These are phyloP conservation scores for Eucalyptus caleyi DNA, from an alignment of 345 rosid species.

Conservation along the genomic window DNA sequence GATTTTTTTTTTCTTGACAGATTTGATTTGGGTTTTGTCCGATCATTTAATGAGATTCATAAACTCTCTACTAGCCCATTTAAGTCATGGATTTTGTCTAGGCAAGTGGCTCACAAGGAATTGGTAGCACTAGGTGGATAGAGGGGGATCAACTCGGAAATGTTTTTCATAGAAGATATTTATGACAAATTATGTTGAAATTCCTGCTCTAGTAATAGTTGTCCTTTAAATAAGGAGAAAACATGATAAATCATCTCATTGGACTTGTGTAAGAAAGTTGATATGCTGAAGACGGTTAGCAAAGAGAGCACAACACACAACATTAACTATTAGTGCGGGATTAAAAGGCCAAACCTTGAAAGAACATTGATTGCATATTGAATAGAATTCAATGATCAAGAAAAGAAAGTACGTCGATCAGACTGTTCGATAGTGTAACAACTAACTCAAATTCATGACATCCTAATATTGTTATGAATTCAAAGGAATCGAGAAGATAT, in stretches of 20 bases:
- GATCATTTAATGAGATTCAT: not conserved
- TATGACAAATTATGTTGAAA: not conserved
- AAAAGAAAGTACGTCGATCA: not conserved
- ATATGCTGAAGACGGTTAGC: not conserved
- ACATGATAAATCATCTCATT: not conserved
- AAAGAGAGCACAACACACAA: not conserved
- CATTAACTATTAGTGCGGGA: not conserved
- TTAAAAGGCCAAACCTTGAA: not conserved
- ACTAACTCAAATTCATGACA: not conserved
- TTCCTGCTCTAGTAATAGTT: not conserved
- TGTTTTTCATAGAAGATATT: not conserved
- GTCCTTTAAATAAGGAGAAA: not conserved
- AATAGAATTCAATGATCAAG: not conserved
- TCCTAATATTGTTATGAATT: too few relatives aligned
- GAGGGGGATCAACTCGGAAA: not conserved
- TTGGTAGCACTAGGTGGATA: not conserved
- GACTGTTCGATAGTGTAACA: accelerated
- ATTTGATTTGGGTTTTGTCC: not conserved
- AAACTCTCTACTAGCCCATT: not conserved
- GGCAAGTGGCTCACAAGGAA: not conserved
- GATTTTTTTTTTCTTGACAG: not conserved
- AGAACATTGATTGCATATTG: not conserved
- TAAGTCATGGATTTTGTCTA: not conserved
- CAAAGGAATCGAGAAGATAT: too few relatives aligned
- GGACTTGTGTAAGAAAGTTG: not conserved